phyloP scores from a whole-genome alignment of 352 stramenopile species.

The Phytophthora hibernalis region DNA sequence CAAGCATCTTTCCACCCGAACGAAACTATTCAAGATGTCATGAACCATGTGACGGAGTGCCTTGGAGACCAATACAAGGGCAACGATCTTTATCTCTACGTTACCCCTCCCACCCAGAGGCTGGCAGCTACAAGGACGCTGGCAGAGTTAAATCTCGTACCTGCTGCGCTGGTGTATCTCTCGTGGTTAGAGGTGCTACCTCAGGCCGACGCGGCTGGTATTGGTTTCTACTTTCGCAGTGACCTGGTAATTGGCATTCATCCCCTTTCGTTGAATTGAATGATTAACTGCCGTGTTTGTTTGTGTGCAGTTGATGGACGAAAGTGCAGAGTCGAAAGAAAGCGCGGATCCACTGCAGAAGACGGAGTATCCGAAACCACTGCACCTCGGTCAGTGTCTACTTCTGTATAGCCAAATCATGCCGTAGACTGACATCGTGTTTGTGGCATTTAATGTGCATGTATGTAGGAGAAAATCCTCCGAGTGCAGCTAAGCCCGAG shows the following conservation, averaged over 20 bases:
- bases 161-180: conserved; percentile 78
- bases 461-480: conserved; percentile 35
- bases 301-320: conserved; percentile 38
- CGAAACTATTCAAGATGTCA: conserved; percentile 78
- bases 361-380: conserved; percentile 54
- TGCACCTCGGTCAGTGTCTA: conserved; percentile 47
- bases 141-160: conserved; percentile 74
- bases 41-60: conserved; percentile 65
- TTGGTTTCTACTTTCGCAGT: conserved; percentile 66
- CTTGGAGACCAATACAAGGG: conserved; percentile 36
- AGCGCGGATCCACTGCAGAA: conserved; percentile 28
- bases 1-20: conserved; percentile 87
- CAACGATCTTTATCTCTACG: conserved; percentile 77
- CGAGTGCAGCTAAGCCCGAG: conserved; percentile 21
- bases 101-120: conserved; percentile 78
- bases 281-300: conserved; percentile 11
- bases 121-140: conserved; percentile 65
- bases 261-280: neutral
- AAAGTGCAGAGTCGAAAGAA: conserved; percentile 55
- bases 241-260: conserved; percentile 54
- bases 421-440: conserved; percentile 16
- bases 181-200: conserved; percentile 61
- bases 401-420: neutral
- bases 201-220: conserved; percentile 17
- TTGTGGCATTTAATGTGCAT: conserved; percentile 2